These are phyloP conservation scores for Laburnicola sp. DNA, from an alignment of 2,329 filamentous ascomycete genomes.

Conservation along the genomic window DNA sequence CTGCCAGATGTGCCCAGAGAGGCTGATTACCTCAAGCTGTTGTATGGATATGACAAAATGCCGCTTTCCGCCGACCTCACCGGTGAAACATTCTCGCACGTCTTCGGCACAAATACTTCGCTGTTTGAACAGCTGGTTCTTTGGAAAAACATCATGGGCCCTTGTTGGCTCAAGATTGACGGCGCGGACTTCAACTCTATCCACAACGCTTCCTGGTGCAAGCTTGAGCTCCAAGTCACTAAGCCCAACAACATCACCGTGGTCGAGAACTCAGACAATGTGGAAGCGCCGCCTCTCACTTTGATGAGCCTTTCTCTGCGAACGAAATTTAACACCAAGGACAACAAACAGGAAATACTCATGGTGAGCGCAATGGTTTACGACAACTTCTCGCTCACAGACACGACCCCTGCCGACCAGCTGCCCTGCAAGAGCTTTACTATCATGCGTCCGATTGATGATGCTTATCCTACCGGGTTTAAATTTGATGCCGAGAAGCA, in stretches of 20 bases:
- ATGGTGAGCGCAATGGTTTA: too few species aligned
- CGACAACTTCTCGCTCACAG: too few species aligned
- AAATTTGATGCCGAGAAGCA: too few species aligned
- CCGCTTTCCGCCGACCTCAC: constrained; percentile 68
- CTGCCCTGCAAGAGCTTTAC: too few species aligned
- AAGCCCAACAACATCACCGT: constrained; percentile 76
- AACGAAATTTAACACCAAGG: too few species aligned
- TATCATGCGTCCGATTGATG: too few species aligned
- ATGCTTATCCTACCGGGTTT: too few species aligned
- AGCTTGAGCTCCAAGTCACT: constrained; percentile 81
- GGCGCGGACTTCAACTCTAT: constrained; percentile 80
- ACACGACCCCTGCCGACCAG: too few species aligned
- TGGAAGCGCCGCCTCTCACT: too few species aligned
- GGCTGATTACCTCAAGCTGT: constrained; percentile 88
- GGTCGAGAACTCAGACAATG: too few species aligned
- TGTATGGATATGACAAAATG: constrained; percentile 90
- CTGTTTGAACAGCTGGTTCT: constrained; percentile 98
- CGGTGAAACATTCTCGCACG: constrained; percentile 89
- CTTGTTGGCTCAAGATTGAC: constrained; percentile 93
- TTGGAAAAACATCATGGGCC: constrained; percentile 99
- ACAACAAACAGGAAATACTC: too few species aligned
- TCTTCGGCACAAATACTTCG: constrained; percentile 91
- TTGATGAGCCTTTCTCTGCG: too few species aligned
- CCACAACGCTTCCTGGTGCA: constrained; percentile 95
- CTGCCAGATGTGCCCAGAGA: constrained; percentile 84